These are phyloP conservation scores for Tulasnella sp. DNA, from an alignment of 768 basidiomycete genomes.

Conservation along the genomic window DNA sequence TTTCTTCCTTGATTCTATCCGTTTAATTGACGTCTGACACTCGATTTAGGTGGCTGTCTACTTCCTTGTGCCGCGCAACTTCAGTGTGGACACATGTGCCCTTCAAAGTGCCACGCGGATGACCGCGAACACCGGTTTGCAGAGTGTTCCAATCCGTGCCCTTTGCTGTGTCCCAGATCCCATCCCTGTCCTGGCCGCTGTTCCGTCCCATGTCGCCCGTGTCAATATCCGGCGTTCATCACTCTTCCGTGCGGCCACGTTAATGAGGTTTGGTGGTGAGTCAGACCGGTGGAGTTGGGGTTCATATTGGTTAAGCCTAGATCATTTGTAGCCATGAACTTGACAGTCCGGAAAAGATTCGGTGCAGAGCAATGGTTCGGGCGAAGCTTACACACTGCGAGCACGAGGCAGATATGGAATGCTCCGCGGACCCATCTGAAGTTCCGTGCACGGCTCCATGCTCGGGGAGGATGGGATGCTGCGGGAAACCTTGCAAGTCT, in stretches of 20 bases:
- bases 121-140: conserved; percentile 57
- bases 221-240: conserved; percentile 54
- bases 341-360: conserved; percentile 51
- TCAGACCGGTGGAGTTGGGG: background rate
- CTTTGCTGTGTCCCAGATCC: conserved; percentile 54
- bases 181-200: conserved; percentile 66
- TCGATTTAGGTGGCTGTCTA: conserved; percentile 60
- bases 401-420: conserved; percentile 54
- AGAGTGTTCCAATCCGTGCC: conserved; percentile 55
- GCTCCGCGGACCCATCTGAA: conserved; percentile 50
- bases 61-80: conserved; percentile 57
- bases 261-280: conserved; percentile 25
- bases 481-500: conserved; percentile 55
- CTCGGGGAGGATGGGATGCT: conserved; percentile 54
- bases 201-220: conserved; percentile 56
- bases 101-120: conserved; percentile 68
- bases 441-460: conserved; percentile 52
- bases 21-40: background rate
- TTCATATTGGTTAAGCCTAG: background rate
- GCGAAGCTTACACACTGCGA: conserved; percentile 59
- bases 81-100: conserved; percentile 67
- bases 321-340: conserved; percentile 49
- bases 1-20: conserved; percentile 16
- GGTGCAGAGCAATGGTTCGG: conserved; percentile 50
- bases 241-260: conserved; percentile 55